phyloP scores from a whole-genome alignment of 2,329 filamentous ascomycete species.

The Cytospora paraplurivora region DNA sequence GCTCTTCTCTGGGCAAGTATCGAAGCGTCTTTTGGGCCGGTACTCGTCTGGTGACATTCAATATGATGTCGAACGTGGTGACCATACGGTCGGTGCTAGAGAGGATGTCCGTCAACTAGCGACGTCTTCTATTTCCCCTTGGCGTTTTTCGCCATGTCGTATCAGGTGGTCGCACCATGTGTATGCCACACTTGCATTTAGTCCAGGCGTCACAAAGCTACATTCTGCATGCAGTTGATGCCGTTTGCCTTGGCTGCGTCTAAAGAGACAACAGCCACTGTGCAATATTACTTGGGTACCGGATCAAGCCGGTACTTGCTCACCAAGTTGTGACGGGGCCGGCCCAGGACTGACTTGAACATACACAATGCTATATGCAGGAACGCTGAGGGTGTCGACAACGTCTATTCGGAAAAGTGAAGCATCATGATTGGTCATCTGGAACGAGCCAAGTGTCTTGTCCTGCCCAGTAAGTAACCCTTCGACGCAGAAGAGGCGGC shows the following conservation, averaged over 20 bases:
- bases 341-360: slow-evolving; percentile 32
- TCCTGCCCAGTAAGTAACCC: slow-evolving; percentile 54
- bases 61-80: slow-evolving; percentile 46
- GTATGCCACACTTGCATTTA: slow-evolving; percentile 5
- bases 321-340: slow-evolving; percentile 42
- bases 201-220: background rate
- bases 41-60: slow-evolving; percentile 41
- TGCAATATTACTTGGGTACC: background rate
- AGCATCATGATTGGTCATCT: slow-evolving; percentile 41
- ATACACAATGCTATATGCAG: slow-evolving; percentile 35
- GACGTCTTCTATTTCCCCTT: background rate
- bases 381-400: slow-evolving; percentile 42
- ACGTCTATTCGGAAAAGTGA: slow-evolving; percentile 43
- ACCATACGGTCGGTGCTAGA: slow-evolving; percentile 45
- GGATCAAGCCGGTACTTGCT: background rate
- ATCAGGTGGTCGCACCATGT: slow-evolving; percentile 12
- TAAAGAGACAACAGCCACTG: background rate
- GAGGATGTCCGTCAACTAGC: background rate
- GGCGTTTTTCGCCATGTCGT: background rate
- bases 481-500: slow-evolving; percentile 60
- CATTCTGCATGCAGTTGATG: slow-evolving; percentile 7
- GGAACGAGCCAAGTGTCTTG: slow-evolving; percentile 50
- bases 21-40: slow-evolving; percentile 35
- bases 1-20: too few relatives aligned
- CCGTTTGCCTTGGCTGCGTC: slow-evolving; percentile 10